Conservation (phyloP, 1,139 yeast genomes). For the Yamadazyma triangularis region DNA sequence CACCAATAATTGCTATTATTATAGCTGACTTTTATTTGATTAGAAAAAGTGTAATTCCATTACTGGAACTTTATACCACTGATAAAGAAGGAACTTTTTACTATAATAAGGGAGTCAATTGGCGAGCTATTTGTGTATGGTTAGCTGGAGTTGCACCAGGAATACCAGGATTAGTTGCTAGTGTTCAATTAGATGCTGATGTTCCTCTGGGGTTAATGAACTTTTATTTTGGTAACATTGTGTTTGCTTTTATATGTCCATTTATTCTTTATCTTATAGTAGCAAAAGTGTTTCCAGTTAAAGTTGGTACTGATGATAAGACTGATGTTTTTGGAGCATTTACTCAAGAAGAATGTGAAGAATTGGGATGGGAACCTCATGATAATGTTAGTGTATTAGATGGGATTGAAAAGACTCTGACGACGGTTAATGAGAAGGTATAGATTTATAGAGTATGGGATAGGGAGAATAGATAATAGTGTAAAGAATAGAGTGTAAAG, state of each 20-base stretch:
- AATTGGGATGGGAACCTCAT: constrained; percentile 5
- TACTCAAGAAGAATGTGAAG: constrained; percentile 12
- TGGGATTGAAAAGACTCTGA: too few species aligned
- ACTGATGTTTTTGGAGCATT: constrained; percentile 15
- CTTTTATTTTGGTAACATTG: constrained; percentile 8
- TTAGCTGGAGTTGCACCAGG: constrained; percentile 16
- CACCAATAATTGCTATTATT: constrained; percentile 15
- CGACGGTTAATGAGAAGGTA: too few species aligned
- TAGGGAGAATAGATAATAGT: too few species aligned
- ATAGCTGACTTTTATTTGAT: constrained; percentile 13
- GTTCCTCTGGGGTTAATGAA: constrained; percentile 8
- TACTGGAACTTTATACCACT: constrained; percentile 13
- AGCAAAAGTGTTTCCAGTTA: constrained; percentile 5
- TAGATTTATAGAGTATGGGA: too few species aligned
- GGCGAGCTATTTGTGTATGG: constrained; percentile 26
- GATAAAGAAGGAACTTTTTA: constrained; percentile 10
- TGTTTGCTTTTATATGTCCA: constrained; percentile 8
- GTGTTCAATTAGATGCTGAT: constrained; percentile 17
- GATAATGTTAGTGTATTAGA: too few species aligned
- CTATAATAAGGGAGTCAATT: constrained; percentile 30
- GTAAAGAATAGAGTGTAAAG: too few species aligned
- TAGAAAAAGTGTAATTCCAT: constrained; percentile 8
- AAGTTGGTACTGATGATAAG: constrained; percentile 10
- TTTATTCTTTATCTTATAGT: constrained; percentile 6
- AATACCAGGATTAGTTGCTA: constrained; percentile 17